A percentile compares a stretch with the other conserved stretches of the same genome.
phyloP scores from a whole-genome alignment of 768 basidiomycete species.

The Cystoderma amianthinum region DNA sequence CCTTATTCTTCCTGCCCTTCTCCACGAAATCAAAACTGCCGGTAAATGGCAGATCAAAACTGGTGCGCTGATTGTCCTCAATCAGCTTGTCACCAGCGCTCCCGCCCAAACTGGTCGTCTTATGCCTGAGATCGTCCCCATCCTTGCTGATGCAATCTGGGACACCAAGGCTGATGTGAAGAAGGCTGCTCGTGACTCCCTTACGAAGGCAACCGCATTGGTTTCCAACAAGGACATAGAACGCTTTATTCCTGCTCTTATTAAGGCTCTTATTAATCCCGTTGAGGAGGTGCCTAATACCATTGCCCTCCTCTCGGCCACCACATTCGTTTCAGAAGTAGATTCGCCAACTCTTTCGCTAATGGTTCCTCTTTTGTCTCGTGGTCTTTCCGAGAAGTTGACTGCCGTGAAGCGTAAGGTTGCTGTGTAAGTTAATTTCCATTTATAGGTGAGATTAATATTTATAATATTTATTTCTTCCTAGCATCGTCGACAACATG shows the following conservation, averaged over 20 bases:
- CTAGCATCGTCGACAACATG: constrained; percentile 96
- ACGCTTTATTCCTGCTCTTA: constrained; percentile 95
- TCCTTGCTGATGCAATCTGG: constrained; percentile 96
- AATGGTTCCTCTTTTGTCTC: constrained; percentile 92
- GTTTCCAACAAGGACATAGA: constrained; percentile 98
- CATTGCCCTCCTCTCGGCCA: constrained; percentile 91
- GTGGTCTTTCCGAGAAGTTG: constrained; percentile 91
- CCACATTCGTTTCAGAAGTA: constrained; percentile 99
- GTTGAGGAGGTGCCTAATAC: constrained; percentile 98
- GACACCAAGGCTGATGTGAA: constrained; percentile 98
- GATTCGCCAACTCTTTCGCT: constrained; percentile 95
- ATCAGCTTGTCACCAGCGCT: constrained; percentile 82
- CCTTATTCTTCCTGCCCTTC: constrained; percentile 79
- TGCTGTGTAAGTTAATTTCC: constrained; percentile 64
- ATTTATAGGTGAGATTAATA: constrained; percentile 10
- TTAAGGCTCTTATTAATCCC: constrained; percentile 97
- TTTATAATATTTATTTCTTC: constrained; percentile 9
- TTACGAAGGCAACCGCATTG: constrained; percentile 90
- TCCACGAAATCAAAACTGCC: constrained; percentile 90
- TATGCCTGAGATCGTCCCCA: constrained; percentile 91
- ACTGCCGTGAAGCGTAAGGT: constrained; percentile 97
- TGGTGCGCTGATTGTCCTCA: constrained; percentile 72
- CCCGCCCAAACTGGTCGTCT: constrained; percentile 80
- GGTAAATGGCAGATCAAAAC: constrained; percentile 98
- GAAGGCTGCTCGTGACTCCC: constrained; percentile 92